phyloP scores from a whole-genome alignment of 192 early-diverging fungal species.

The Linnemannia schmuckeri region DNA sequence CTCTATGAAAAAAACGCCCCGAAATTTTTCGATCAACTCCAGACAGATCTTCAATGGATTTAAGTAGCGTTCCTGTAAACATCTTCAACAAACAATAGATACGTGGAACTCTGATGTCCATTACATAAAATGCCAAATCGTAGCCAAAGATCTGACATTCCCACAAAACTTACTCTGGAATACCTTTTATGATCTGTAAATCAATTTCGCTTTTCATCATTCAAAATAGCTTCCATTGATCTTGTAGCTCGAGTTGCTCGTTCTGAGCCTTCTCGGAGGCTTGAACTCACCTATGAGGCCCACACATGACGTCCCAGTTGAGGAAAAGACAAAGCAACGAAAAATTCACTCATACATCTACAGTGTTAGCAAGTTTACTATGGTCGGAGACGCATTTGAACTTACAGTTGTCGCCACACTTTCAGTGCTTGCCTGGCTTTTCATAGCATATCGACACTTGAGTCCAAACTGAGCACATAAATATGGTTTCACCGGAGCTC shows the following conservation, averaged over 20 bases:
- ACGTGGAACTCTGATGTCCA: too few species aligned
- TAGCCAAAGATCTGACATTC: constrained; percentile 7
- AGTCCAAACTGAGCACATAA: too few species aligned
- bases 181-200: constrained; percentile 6
- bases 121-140: too few species aligned
- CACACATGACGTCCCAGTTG: neutral
- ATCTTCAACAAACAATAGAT: neutral
- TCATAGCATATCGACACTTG: too few species aligned
- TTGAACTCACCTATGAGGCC: constrained; percentile 27
- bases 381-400: too few species aligned
- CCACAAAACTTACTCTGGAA: neutral
- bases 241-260: constrained; percentile 10
- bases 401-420: too few species aligned
- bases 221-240: constrained; percentile 16
- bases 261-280: constrained; percentile 5
- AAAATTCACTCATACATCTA: neutral
- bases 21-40: neutral
- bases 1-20: neutral
- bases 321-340: neutral
- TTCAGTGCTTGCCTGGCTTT: too few species aligned
- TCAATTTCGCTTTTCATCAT: constrained; percentile 25
- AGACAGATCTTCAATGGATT: neutral
- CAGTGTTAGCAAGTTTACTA: too few species aligned
- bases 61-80: neutral
- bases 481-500: too few species aligned